phyloP scores from a whole-genome alignment of 768 basidiomycete genomes.

The Amanita thiersii region DNA sequence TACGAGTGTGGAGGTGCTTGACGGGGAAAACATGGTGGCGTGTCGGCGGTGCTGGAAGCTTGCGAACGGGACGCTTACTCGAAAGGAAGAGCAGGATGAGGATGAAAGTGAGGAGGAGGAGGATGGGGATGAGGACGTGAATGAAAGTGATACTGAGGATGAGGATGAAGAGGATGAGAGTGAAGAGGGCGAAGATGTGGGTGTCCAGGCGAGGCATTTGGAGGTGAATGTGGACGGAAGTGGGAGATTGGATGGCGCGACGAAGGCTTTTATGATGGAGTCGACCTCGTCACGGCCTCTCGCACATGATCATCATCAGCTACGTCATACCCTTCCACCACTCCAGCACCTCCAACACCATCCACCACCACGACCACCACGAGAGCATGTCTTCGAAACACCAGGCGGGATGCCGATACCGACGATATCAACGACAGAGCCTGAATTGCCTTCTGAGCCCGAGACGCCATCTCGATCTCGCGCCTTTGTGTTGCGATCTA shows the following conservation, averaged over 20 bases:
- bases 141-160: slow-evolving; percentile 16
- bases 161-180: slow-evolving; percentile 11
- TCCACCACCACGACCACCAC: not conserved
- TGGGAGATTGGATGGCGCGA: not conserved
- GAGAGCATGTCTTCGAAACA: slow-evolving; percentile 10
- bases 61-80: slow-evolving; percentile 51
- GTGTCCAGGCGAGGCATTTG: too few species aligned
- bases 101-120: slow-evolving; percentile 22
- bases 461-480: slow-evolving; percentile 12
- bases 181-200: slow-evolving; percentile 4
- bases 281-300: not conserved
- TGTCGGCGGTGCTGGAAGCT: slow-evolving; percentile 95
- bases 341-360: not conserved
- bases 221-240: not conserved
- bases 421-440: slow-evolving; percentile 42
- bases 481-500: slow-evolving; percentile 10
- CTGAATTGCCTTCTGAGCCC: slow-evolving; percentile 26
- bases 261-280: slow-evolving; percentile 2
- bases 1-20: slow-evolving; percentile 87
- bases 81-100: slow-evolving; percentile 21
- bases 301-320: not conserved
- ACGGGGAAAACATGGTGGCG: slow-evolving; percentile 92
- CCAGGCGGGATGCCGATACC: slow-evolving; percentile 44
- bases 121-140: slow-evolving; percentile 23
- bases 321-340: not conserved